phyloP scores from a whole-genome alignment of 768 basidiomycete genomes.

The Melanogaster broomeanus region DNA sequence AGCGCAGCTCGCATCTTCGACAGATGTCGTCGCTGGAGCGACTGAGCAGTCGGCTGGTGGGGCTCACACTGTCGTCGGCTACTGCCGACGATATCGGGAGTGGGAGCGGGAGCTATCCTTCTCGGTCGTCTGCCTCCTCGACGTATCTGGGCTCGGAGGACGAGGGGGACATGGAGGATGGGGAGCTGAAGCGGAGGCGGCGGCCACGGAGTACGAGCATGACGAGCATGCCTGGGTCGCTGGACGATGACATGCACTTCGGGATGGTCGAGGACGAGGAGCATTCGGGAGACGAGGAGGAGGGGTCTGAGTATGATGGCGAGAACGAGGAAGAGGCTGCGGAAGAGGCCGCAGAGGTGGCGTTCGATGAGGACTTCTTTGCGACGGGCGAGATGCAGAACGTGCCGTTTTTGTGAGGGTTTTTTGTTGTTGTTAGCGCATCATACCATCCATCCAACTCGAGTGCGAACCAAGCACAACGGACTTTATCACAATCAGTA shows the following conservation, averaged over 20 bases:
- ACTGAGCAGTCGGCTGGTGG: constrained; percentile 58
- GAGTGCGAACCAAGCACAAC: too few relatives aligned
- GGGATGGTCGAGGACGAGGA: constrained; percentile 53
- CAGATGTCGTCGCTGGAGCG: constrained; percentile 81
- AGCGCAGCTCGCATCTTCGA: constrained; percentile 49
- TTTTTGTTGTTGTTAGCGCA: too few relatives aligned
- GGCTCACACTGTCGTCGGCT: constrained; percentile 46
- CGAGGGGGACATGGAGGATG: constrained; percentile 41
- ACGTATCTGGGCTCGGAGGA: constrained; percentile 54
- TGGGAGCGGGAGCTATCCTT: constrained; percentile 54
- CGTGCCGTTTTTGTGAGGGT: constrained; percentile 58
- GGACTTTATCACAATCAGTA: too few relatives aligned
- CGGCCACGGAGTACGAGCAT: constrained; percentile 60
- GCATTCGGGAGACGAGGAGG: constrained; percentile 32
- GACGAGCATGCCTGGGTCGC: constrained; percentile 85
- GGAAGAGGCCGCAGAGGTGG: constrained; percentile 55
- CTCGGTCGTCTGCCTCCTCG: constrained; percentile 53
- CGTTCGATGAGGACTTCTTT: constrained; percentile 77
- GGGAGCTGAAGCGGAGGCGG: constrained; percentile 38
- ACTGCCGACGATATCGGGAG: constrained; percentile 18
- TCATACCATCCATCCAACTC: too few relatives aligned
- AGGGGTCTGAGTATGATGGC: constrained; percentile 33
- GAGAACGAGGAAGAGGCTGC: constrained; percentile 63
- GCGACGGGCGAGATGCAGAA: constrained; percentile 85
- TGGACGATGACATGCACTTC: constrained; percentile 60